These are phyloP conservation scores for Ceratobasidium sp. DNA, from an alignment of 1,284 basidiomycete species.

Conservation along the genomic window DNA sequence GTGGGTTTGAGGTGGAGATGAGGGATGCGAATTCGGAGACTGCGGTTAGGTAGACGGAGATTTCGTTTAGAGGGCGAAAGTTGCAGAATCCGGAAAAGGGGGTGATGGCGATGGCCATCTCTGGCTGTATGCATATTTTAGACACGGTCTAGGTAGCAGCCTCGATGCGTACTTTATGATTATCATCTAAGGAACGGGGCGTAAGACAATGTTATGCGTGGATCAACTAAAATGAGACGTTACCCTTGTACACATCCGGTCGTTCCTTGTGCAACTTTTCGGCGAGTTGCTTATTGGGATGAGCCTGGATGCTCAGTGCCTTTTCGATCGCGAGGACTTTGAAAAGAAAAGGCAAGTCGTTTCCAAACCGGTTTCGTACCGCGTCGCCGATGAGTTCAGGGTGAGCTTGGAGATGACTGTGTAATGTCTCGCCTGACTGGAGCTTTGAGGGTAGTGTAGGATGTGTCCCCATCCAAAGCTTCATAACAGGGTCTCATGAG, in stretches of 20 bases:
- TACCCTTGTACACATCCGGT: constrained; percentile 93
- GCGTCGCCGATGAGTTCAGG: constrained; percentile 77
- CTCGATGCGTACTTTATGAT: constrained; percentile 76
- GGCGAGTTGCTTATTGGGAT: constrained; percentile 94
- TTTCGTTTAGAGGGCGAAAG: constrained; percentile 83
- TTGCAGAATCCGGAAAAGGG: constrained; percentile 94
- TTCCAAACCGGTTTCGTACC: constrained; percentile 76
- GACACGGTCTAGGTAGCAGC: neutral
- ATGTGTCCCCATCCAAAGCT: constrained; percentile 99
- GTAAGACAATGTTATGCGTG: constrained; percentile 18
- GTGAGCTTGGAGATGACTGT: constrained; percentile 73
- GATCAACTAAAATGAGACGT: constrained; percentile 54
- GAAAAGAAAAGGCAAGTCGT: constrained; percentile 92
- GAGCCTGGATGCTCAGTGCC: constrained; percentile 96
- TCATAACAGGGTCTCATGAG: constrained; percentile 31
- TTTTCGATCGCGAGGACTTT: constrained; percentile 95
- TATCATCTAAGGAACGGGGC: constrained; percentile 71
- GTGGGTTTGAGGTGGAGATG: constrained; percentile 70
- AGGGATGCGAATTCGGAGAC: constrained; percentile 86
- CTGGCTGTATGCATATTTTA: constrained; percentile 69
- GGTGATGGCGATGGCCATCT: constrained; percentile 97
- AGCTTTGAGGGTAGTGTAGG: constrained; percentile 86
- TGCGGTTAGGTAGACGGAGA: constrained; percentile 74
- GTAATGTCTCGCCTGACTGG: constrained; percentile 65
- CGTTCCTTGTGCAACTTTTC: constrained; percentile 79